Percentiles rank a stretch among this genome's conserved stretches.
These are phyloP conservation scores for Henningerozyma blattae DNA, from an alignment of 805 yeast species.

Conservation along the genomic window DNA sequence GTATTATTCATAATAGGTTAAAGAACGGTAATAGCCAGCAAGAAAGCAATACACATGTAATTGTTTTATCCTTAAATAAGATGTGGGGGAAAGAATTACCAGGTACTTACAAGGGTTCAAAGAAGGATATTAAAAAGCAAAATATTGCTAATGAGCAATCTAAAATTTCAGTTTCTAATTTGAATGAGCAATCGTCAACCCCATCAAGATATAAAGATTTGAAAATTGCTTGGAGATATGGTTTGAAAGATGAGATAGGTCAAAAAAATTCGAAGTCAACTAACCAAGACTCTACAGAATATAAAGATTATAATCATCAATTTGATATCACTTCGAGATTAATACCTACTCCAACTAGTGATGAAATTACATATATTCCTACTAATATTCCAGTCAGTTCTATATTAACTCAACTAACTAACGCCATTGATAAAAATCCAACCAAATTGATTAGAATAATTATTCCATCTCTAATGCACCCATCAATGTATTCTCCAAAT, in stretches of 20 bases:
- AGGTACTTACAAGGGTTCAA: conserved; percentile 59
- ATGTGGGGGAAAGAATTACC: conserved; percentile 64
- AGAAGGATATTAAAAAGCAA: conserved; percentile 53
- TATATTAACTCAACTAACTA: conserved; percentile 31
- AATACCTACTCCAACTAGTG: conserved; percentile 49
- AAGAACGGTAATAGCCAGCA: conserved; percentile 18
- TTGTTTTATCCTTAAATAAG: conserved; percentile 48
- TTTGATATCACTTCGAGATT: conserved; percentile 70
- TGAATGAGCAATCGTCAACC: conserved; percentile 28
- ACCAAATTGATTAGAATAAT: conserved; percentile 49
- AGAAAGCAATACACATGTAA: conserved; percentile 44
- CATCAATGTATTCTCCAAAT: conserved; percentile 52
- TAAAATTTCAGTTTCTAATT: conserved; percentile 56
- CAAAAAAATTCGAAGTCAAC: conserved; percentile 3
- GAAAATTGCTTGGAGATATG: conserved; percentile 93
- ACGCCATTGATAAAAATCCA: conserved; percentile 30
- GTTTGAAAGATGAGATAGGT: conserved; percentile 29
- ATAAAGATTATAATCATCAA: conserved; percentile 47
- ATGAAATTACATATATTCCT: conserved; percentile 50
- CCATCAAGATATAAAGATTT: conserved; percentile 32
- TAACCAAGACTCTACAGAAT: conserved; percentile 18
- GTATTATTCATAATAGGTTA: conserved; percentile 51
- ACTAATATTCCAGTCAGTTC: conserved; percentile 20
- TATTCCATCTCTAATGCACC: conserved; percentile 71
- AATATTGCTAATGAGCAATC: conserved; percentile 44